phyloP scores from a whole-genome alignment of 2,329 filamentous ascomycete genomes.

The Colletotrichum brevisporum region DNA sequence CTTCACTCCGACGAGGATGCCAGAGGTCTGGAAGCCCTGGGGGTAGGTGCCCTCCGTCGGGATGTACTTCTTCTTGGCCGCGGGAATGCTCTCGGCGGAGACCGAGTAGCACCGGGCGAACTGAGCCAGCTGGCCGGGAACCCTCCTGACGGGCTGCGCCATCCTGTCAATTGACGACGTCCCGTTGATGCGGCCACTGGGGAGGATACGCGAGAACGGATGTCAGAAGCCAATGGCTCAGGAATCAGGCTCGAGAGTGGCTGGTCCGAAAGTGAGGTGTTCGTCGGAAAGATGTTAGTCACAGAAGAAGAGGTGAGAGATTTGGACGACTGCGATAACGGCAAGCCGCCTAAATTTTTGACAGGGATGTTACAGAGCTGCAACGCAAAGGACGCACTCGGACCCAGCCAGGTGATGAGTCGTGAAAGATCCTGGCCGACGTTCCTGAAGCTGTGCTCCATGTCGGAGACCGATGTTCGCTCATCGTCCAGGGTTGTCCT shows the following conservation, averaged over 20 bases:
- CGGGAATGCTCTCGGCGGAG: conserved; percentile 74
- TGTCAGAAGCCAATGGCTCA: conserved; percentile 33
- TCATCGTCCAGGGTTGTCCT: neutral
- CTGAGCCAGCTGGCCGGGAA: conserved; percentile 40
- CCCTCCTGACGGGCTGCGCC: conserved; percentile 39
- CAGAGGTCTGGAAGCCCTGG: conserved; percentile 88
- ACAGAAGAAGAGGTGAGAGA: conserved; percentile 28
- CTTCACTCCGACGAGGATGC: conserved; percentile 94
- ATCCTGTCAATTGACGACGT: conserved; percentile 29
- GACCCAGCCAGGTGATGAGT: conserved; percentile 1
- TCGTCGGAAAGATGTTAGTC: conserved; percentile 27
- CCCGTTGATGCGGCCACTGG: neutral
- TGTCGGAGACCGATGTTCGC: conserved; percentile 5
- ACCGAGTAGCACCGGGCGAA: conserved; percentile 69
- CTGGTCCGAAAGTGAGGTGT: conserved; percentile 6
- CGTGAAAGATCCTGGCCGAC: neutral
- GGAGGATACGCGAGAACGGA: neutral
- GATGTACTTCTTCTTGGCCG: conserved; percentile 90
- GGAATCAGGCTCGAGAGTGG: conserved; percentile 5
- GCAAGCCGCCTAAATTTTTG: conserved; percentile 23
- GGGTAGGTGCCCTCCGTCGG: conserved; percentile 89
- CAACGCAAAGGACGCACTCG: conserved; percentile 17
- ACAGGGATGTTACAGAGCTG: conserved; percentile 24
- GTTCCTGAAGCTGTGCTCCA: conserved; percentile 13
- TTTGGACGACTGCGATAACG: conserved; percentile 37